Percentiles rank a stretch among this genome's conserved stretches.
Conservation (phyloP, 1,284 basidiomycete species). For the Sporisorium scitamineum region DNA sequence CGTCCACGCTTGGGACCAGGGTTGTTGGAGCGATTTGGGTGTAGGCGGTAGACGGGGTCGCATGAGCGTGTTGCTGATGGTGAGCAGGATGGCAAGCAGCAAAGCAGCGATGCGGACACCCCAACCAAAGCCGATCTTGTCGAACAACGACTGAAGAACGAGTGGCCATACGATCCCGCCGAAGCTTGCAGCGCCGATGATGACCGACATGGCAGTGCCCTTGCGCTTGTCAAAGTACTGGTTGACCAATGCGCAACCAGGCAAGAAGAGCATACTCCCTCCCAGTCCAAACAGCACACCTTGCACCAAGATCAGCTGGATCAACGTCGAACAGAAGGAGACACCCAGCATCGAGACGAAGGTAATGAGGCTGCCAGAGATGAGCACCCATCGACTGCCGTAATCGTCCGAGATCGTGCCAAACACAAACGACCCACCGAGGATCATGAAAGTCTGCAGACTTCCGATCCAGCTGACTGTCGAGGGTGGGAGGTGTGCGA, state of each 20-base stretch:
- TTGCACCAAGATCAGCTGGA: constrained; percentile 38
- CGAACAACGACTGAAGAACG: constrained; percentile 32
- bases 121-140: constrained; percentile 41
- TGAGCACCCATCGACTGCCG: constrained; percentile 31
- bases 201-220: constrained; percentile 43
- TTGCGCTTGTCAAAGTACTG: constrained; percentile 50
- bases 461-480: constrained; percentile 45
- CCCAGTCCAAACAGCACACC: constrained; percentile 38
- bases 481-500: constrained; percentile 31
- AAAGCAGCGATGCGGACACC: constrained; percentile 38
- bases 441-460: constrained; percentile 49
- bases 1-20: constrained; percentile 29
- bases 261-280: constrained; percentile 51
- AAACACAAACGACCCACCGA: constrained; percentile 37
- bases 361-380: constrained; percentile 34
- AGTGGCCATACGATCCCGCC: constrained; percentile 52
- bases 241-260: constrained; percentile 40
- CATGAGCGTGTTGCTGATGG: constrained; percentile 38
- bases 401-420: constrained; percentile 50
- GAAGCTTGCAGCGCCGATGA: constrained; percentile 45
- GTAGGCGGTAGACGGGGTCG: constrained; percentile 32
- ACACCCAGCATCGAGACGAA: constrained; percentile 43
- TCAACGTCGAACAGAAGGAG: constrained; percentile 34
- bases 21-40: constrained; percentile 11
- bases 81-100: constrained; percentile 34